Evolutionary conservation across 177 flowering plant genomes (phyloP).

Genomic region (Vitis hybrid): DNA sequence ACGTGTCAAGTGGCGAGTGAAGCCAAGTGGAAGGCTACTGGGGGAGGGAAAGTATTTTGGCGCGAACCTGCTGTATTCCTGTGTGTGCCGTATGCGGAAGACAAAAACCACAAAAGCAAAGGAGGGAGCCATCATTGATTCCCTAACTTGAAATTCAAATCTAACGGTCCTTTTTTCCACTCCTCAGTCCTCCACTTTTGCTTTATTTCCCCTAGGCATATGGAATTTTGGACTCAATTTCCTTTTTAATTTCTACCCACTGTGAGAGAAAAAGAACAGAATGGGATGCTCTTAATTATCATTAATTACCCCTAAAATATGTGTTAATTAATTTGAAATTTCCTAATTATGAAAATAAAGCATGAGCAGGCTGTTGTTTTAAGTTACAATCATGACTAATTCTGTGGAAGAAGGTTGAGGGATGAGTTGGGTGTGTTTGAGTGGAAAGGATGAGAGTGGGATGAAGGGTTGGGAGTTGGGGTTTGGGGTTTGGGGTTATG

Average conservation of each 20-base stretch:
- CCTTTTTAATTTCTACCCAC: neutral
- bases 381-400: too few relatives aligned
- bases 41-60: slow-evolving; percentile 9
- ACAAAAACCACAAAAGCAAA: slow-evolving; percentile 6
- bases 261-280: neutral
- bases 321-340: too few relatives aligned
- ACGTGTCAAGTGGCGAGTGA: neutral
- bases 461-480: too few relatives aligned
- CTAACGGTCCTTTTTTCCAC: slow-evolving; percentile 19
- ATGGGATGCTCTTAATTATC: neutral
- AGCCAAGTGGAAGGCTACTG: neutral
- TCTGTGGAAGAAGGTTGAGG: too few relatives aligned
- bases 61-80: slow-evolving; percentile 4
- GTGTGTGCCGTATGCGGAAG: neutral
- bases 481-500: too few relatives aligned
- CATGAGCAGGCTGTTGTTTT: too few relatives aligned
- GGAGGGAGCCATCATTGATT: slow-evolving; percentile 2
- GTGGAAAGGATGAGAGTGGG: too few relatives aligned
- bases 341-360: too few relatives aligned
- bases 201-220: neutral
- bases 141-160: slow-evolving; percentile 19
- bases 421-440: too few relatives aligned
- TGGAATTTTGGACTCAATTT: neutral
- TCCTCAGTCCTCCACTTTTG: neutral
- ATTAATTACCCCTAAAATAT: too few relatives aligned